Conservation (phyloP, 1,284 basidiomycete species). For the Acaromyces ingoldii region DNA sequence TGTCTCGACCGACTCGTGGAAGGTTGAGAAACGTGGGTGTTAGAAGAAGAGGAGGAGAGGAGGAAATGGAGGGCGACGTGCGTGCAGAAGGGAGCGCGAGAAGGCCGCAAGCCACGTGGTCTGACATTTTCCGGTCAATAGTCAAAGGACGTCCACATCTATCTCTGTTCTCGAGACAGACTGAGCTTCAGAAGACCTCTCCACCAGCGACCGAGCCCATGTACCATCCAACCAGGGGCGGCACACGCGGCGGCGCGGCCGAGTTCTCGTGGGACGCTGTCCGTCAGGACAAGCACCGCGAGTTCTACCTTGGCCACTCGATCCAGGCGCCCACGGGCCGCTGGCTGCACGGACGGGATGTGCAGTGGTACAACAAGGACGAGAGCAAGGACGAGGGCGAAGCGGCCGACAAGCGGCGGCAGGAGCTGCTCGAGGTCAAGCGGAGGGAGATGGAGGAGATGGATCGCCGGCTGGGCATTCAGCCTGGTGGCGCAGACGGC, state of each 20-base stretch:
- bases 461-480: conserved; percentile 26
- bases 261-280: conserved; percentile 48
- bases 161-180: too few species aligned
- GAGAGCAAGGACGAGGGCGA: conserved; percentile 4
- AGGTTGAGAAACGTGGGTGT: too few species aligned
- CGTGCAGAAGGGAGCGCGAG: too few species aligned
- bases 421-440: conserved; percentile 41
- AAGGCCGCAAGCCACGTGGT: too few species aligned
- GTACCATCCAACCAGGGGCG: too few species aligned
- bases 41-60: too few species aligned
- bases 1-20: too few species aligned
- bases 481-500: background rate
- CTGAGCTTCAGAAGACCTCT: too few species aligned
- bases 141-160: too few species aligned
- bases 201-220: too few species aligned
- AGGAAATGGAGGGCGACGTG: too few species aligned
- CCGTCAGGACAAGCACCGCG: conserved; percentile 43
- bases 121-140: too few species aligned
- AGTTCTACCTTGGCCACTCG: conserved; percentile 48
- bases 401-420: conserved; percentile 20
- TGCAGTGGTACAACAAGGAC: conserved; percentile 50
- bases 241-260: conserved; percentile 44
- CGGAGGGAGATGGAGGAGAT: conserved; percentile 41
- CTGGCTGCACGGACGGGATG: conserved; percentile 47
- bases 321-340: conserved; percentile 46